Evolutionary conservation across 768 basidiomycete genomes (phyloP), one percentile per base, ranked within the genome.

Genomic region (Mycena floridula): DNA sequence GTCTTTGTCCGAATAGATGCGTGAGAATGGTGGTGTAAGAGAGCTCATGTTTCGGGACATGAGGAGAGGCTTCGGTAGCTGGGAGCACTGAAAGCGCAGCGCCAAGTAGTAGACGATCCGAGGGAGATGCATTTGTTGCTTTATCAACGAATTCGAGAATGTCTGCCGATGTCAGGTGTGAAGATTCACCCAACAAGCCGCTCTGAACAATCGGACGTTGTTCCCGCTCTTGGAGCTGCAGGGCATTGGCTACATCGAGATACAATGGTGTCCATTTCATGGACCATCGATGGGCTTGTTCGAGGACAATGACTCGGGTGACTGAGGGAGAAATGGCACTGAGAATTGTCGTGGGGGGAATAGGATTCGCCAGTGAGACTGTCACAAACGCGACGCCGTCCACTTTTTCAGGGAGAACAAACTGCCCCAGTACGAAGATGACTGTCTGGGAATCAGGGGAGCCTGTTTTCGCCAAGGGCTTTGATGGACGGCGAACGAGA

Each of bases 1-100:
- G 69, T 2, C 89, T 77, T 7, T 82, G 78, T 32, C 68, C 72
- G 59, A 97, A 94, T 25, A 96, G 69, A 45, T 89, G 85, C 5
- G 73, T 63, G 44, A 99, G 79, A 21, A 97, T 85, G 60, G 85
- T 88, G 50, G 87, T 92, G 70, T 98, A 98, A 8, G 92, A 84
- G 2, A 78, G 67, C 66, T 99, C 96, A 59, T 95, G 89, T 57
- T 81, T 81, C 8, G 96, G 96, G n/a, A 92, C 67, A 49, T 83
- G 80, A 8, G 83, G 81, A 1, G 66, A 45, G 25, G 62, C 46
- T 20, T 67, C 46, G 22, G 58, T 42, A 16, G 65, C 48, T n/a
- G 61, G 55, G 6, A 45, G 36, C 0, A 47, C 30, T 37, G 64
- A 37, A 0, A 65, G 55, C 12, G 63, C 51, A 25, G 58, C 46